Percentiles rank a stretch among this genome's conserved stretches.
These are phyloP conservation scores for Colletotrichum cordylinicola DNA, from an alignment of 2,329 filamentous ascomycete genomes.

Conservation along the genomic window DNA sequence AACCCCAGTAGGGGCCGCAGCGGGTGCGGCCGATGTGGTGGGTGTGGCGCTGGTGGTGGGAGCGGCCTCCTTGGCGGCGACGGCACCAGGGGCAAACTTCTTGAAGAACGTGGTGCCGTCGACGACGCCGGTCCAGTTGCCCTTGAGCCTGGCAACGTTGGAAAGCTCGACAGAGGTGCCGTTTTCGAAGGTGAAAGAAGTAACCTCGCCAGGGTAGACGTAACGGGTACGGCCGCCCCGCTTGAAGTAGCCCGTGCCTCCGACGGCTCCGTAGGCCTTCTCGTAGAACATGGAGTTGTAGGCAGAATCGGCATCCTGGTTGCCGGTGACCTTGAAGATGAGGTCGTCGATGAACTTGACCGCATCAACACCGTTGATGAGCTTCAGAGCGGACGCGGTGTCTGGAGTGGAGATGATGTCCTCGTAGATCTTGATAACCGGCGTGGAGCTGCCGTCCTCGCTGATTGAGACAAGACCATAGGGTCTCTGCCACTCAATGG, in stretches of 20 bases:
- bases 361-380: constrained; percentile 31
- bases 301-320: constrained; percentile 30
- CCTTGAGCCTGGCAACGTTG: constrained; percentile 34
- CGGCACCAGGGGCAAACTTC: constrained; percentile 30
- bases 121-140: constrained; percentile 31
- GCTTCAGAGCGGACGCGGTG: constrained; percentile 23
- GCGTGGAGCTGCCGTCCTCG: constrained; percentile 36
- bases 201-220: constrained; percentile 34
- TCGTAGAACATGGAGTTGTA: constrained; percentile 45
- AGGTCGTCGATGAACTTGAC: constrained; percentile 25
- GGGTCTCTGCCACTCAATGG: constrained; percentile 39
- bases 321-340: constrained; percentile 18
- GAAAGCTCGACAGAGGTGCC: constrained; percentile 32
- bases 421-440: constrained; percentile 53
- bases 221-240: constrained; percentile 30
- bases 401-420: constrained; percentile 33
- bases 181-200: constrained; percentile 40
- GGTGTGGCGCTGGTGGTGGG: background rate
- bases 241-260: constrained; percentile 31
- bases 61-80: background rate
- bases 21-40: background rate
- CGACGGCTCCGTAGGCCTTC: constrained; percentile 23
- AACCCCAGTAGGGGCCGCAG: background rate
- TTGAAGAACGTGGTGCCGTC: constrained; percentile 37
- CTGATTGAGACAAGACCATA: constrained; percentile 45